Evolutionary conservation across 768 basidiomycete species (phyloP), one percentile per base, ranked within the genome.

Genomic region (Amanita exitialis): DNA sequence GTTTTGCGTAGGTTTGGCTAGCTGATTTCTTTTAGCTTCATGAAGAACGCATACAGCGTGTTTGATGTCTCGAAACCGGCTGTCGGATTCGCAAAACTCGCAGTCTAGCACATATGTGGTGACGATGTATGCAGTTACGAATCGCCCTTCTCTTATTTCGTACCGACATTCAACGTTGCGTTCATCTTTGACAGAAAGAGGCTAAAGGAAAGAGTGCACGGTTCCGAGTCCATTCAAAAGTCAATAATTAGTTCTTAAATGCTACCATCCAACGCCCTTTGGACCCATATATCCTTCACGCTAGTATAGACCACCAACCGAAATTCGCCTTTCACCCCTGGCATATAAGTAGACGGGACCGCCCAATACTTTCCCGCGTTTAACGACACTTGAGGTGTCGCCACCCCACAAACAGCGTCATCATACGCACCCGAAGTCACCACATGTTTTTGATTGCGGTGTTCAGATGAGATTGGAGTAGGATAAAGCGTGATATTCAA

Each of bases 381-480:
- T 38, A 90, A 52, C 13, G 71, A 67, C 4, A 75, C 65, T 32
- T 69, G 70, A 0, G 77, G 72, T 5, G 78, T 86, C 32, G 72
- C 74, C 0, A 86, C 90, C 0, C 93, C 92, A 0, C 83, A 79
- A 25, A 83, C 65, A 0, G 76, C 70, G 54, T 93, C 89, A 21
- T 82, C 76, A 59, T 93, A 95, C 0, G 85, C 77, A 1, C 90
- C 91, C 0, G 91, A 90, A 0, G 90, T 88, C 1, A 73, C 64
- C 4, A 88, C 59, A 32, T 75, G 74, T 6, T 61, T 59, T 16
- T 61, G 47, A 13, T 47, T 35, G 21, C 25, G 15, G n/a, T 52
- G 51, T 20, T 48, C 61, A n/a, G 62, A 57, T 25, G 47, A 47
- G 7, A 64, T 49, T 0, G 65, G 60, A 7, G 69, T 59, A 0